These are phyloP conservation scores for Kwoniella shivajii DNA, from an alignment of 1,284 basidiomycete genomes.

Conservation along the genomic window DNA sequence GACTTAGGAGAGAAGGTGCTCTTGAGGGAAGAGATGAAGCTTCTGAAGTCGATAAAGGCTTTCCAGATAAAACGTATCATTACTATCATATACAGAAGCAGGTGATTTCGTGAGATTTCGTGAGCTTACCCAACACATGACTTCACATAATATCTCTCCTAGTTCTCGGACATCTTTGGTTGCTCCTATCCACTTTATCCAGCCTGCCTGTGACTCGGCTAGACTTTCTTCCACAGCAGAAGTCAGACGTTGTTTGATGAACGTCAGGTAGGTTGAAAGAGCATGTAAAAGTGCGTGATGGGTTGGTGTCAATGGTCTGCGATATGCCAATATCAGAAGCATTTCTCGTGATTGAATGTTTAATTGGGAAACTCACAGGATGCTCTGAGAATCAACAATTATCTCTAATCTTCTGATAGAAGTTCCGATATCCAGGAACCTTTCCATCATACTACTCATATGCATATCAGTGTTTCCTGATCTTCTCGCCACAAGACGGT, in stretches of 20 bases:
- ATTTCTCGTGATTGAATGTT: background rate
- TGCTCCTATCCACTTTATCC: slow-evolving; percentile 29
- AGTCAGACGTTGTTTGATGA: slow-evolving; percentile 37
- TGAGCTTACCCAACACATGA: slow-evolving; percentile 39
- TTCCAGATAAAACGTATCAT: background rate
- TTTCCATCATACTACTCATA: slow-evolving; percentile 17
- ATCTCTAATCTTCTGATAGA: slow-evolving; percentile 42
- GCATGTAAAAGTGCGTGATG: slow-evolving; percentile 49
- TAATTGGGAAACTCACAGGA: slow-evolving; percentile 27
- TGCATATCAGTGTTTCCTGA: background rate
- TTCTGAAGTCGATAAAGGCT: slow-evolving; percentile 30
- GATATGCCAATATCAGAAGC: background rate
- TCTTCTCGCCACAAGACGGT: too few species aligned
- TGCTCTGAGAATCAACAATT: slow-evolving; percentile 36
- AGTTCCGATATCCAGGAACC: slow-evolving; percentile 37
- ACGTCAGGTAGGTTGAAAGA: slow-evolving; percentile 40
- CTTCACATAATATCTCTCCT: slow-evolving; percentile 26
- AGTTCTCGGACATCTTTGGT: slow-evolving; percentile 34
- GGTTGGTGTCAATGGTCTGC: slow-evolving; percentile 44
- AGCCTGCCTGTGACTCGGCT: slow-evolving; percentile 13
- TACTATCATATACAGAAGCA: background rate
- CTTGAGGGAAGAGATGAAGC: slow-evolving; percentile 33
- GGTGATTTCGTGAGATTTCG: background rate
- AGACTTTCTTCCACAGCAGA: slow-evolving; percentile 18
- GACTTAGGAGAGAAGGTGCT: slow-evolving; percentile 39